phyloP scores from a whole-genome alignment of 345 rosid species.

The Pistacia atlantica region DNA sequence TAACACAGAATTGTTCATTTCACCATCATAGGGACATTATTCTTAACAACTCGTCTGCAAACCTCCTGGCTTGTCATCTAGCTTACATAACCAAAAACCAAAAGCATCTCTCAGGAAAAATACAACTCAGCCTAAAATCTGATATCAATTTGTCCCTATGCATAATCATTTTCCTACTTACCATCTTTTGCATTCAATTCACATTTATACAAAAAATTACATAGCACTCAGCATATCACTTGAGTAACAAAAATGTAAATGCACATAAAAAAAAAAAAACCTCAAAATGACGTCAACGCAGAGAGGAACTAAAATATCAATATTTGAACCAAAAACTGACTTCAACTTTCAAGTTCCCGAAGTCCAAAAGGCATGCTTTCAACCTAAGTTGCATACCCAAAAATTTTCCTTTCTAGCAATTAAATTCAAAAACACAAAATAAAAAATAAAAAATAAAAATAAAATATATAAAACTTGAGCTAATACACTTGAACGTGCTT shows the following conservation, averaged over 20 bases:
- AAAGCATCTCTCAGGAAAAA: not conserved
- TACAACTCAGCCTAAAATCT: not conserved
- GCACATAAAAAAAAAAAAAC: not conserved
- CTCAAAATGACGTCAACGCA: not conserved
- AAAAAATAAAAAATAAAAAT: no score
- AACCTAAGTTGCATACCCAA: not conserved
- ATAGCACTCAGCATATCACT: not conserved
- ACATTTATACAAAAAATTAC: no score
- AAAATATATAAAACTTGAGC: not conserved
- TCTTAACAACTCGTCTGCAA: not conserved
- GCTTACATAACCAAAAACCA: not conserved
- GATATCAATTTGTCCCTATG: not conserved
- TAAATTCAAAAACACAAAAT: not conserved
- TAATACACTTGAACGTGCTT: no score
- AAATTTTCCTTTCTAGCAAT: no score
- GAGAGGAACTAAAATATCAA: not conserved
- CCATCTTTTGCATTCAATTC: no score
- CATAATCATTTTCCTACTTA: not conserved
- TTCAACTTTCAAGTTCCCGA: not conserved
- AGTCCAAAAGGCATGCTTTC: not conserved
- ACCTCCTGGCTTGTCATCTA: not conserved
- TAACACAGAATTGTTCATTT: not conserved
- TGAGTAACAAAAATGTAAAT: not conserved
- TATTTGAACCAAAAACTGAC: not conserved
- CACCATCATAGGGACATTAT: not conserved